Evolutionary conservation across 179 eudicot species (phyloP), one percentile per base, ranked within the genome.

Genomic region (Pouteria campechiana): DNA sequence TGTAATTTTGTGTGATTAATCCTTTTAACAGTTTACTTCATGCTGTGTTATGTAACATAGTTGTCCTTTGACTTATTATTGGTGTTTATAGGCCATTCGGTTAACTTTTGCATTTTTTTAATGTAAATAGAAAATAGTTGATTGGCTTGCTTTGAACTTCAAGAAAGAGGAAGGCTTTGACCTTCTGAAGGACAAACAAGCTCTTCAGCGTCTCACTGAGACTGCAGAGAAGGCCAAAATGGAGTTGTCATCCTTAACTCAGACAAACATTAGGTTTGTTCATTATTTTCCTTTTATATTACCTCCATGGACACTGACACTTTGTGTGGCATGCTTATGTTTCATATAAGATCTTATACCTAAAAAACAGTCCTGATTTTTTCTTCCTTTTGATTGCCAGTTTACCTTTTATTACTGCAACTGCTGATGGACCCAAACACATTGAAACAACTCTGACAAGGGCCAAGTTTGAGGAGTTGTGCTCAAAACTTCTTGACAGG

Each of bases 221-320:
- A 51, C 68, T 10, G 83, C 83, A n/a, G 83, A 75, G 59, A 72
- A 62, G 55, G 83, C 75, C 0, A 75, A 75, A 52, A 75, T 75
- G 29, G 83, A 75, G 63, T 70, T 75, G 7, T 75, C 83, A 1
- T 57, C 83, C 27, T 51, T 58, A 32, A 72, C 78, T 49, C 73
- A 72, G 46, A 52, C 83, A 6, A 68, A 44, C 52, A 58, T 75
- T 14, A 75, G 82, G 82, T 58, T 50, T 32, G 42, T 20, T 3
- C 13, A 11, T 21, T 32, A 10, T 24, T 17, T 25, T 3, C 19
- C 7, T 10, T 4, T 42, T 42, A n/a, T n/a, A n/a, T n/a, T n/a
- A n/a, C n/a, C n/a, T n/a, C n/a, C n/a, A n/a, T n/a, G n/a, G n/a
- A n/a, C n/a, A n/a, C n/a, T n/a, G n/a, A n/a, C n/a, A n/a, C n/a